Percentiles rank a stretch among this genome's conserved stretches.
Conservation (phyloP, 495 filamentous ascomycete genomes). For the Aspergillus panamensis region DNA sequence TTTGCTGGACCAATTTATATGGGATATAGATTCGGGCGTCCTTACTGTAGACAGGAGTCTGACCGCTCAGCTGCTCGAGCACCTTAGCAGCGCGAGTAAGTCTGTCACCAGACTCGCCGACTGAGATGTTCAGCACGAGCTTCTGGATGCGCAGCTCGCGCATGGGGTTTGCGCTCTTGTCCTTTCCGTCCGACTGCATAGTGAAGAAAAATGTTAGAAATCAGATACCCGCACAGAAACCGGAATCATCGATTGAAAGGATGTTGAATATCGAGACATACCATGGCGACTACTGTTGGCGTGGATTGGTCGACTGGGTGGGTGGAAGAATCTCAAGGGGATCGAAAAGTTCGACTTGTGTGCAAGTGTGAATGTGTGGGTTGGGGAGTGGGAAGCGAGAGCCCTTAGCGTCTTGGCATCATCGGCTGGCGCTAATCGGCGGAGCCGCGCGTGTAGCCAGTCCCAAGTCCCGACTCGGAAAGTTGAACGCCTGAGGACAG, state of each 20-base stretch:
- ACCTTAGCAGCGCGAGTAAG: conserved; percentile 99
- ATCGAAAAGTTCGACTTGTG: conserved; percentile 32
- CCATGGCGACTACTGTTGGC: conserved; percentile 48
- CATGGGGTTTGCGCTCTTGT: conserved; percentile 95
- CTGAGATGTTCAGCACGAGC: conserved; percentile 99
- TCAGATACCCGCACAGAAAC: background rate
- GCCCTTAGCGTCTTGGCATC: conserved; percentile 38
- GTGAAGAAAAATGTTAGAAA: conserved; percentile 27
- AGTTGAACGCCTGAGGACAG: conserved; percentile 1
- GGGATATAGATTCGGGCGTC: conserved; percentile 21
- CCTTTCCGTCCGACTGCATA: conserved; percentile 57
- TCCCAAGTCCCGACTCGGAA: conserved; percentile 9
- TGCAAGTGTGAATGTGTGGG: conserved; percentile 46
- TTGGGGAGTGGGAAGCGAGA: conserved; percentile 42
- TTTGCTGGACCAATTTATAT: background rate
- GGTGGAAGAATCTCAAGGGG: conserved; percentile 27
- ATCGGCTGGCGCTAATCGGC: conserved; percentile 22
- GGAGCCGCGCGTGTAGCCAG: conserved; percentile 23
- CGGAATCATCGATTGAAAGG: background rate
- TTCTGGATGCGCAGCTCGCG: conserved; percentile 99
- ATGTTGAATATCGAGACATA: conserved; percentile 28
- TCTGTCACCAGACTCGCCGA: conserved; percentile 99
- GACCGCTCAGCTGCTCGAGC: conserved; percentile 98
- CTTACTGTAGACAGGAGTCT: conserved; percentile 98
- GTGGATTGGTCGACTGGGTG: conserved; percentile 46